These are phyloP conservation scores for Amanita polypyramis DNA, from an alignment of 768 basidiomycete species.

Conservation along the genomic window DNA sequence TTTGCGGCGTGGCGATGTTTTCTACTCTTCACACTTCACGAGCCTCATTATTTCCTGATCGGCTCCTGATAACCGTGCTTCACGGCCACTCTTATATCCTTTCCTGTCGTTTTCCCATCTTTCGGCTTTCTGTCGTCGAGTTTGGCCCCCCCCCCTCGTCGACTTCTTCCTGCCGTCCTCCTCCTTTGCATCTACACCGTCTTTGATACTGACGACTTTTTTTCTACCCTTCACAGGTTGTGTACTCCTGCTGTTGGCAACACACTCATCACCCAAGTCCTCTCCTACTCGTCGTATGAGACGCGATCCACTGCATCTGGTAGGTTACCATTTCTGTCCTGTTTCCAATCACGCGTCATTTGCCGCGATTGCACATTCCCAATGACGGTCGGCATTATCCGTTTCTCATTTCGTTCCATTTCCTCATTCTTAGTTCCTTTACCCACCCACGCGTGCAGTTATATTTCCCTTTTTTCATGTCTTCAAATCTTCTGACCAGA, in stretches of 20 bases:
- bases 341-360: constrained; percentile 7
- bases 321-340: constrained; percentile 20
- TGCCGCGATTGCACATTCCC: background rate
- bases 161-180: constrained; percentile 17
- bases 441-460: constrained; percentile 10
- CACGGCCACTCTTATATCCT: constrained; percentile 16
- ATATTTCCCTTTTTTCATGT: constrained; percentile 14
- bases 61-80: constrained; percentile 8
- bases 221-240: constrained; percentile 10
- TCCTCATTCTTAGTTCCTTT: constrained; percentile 11
- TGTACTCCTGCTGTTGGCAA: background rate
- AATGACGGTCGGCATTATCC: constrained; percentile 10
- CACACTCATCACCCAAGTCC: background rate
- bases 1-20: constrained; percentile 7
- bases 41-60: constrained; percentile 7
- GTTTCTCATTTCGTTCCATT: constrained; percentile 2
- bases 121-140: constrained; percentile 29
- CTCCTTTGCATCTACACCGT: constrained; percentile 25
- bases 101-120: constrained; percentile 19
- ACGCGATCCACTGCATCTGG: constrained; percentile 21
- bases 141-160: constrained; percentile 27
- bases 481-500: constrained; percentile 17
- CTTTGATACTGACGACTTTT: constrained; percentile 30
- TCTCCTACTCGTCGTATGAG: constrained; percentile 29
- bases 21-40: constrained; percentile 7